These are phyloP conservation scores for Colletotrichum sp. DNA, from an alignment of 2,329 filamentous ascomycete genomes.

Conservation along the genomic window DNA sequence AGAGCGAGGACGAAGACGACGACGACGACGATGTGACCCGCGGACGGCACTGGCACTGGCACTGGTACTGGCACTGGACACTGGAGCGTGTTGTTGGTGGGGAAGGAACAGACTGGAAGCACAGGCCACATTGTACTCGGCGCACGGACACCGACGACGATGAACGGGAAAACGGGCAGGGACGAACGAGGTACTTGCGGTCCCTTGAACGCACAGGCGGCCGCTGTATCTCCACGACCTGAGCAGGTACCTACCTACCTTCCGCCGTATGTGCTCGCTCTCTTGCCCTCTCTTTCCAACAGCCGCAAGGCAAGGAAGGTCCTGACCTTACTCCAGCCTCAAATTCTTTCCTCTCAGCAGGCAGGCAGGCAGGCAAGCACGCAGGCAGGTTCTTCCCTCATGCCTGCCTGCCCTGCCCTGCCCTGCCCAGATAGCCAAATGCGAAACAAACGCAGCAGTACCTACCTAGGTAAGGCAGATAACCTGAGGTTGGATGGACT, in stretches of 20 bases:
- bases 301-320: neutral
- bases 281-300: neutral
- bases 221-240: constrained; percentile 8
- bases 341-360: neutral
- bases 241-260: neutral
- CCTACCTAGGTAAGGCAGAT: neutral
- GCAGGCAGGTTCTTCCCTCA: neutral
- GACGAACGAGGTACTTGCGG: neutral
- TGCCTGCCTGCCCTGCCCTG: neutral
- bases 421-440: neutral
- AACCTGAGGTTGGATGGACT: neutral
- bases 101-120: neutral
- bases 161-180: neutral
- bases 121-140: neutral
- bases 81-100: neutral
- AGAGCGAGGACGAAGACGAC: neutral
- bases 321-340: neutral
- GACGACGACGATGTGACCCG: neutral
- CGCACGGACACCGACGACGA: neutral
- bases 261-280: neutral
- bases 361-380: neutral
- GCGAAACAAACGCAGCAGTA: neutral
- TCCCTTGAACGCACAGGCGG: constrained; percentile 13
- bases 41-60: neutral
- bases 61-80: neutral